Evolutionary conservation across 352 stramenopile species (phyloP), one percentile per base, ranked within the genome.

Genomic region (Phytophthora fragariaefolia): DNA sequence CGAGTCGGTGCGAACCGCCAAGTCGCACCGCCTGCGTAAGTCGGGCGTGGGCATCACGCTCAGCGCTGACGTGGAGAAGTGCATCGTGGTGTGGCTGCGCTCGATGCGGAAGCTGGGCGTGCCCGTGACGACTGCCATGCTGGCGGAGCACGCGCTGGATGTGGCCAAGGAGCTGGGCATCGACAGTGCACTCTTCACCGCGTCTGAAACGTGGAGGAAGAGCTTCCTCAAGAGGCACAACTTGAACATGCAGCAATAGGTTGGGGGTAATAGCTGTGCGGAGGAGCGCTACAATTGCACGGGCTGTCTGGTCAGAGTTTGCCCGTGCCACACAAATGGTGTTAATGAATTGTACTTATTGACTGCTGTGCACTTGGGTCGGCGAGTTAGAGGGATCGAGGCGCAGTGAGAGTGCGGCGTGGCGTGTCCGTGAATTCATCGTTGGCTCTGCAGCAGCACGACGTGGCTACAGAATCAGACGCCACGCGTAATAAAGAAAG

Each of bases 31-130:
- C 8, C 45, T 80, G n/a, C 73, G 73, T 18, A 71, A 75, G 27
- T 17, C 57, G 6, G 73, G 73, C 4, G 23, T 65, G 15, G 73
- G 73, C 15, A 62, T 69, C 18, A 65, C 53, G 22, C 61, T 80
- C 13, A 73, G 73, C 28, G 51, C 64, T 15, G 69, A 80, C 22
- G 69, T 60, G 15, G 73, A 80, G 58, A 80, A 80, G 42, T 77
- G 69, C 49, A 75, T 80, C 20, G 56, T 80, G 32, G 65, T 77
- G 18, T 77, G 73, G 69, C 53, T 80, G 42, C 73, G 66, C 10
- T 77, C 68, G 28, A 53, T 77, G 59, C 59, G 73, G 56, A 67
- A 69, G 43, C 9, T 77, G 58, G 58, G 62, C 0, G 42, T 75
- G 22, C 68, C 67, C 5, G 68, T 79, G 22, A 77, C 72, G 13